phyloP scores from a whole-genome alignment of 2,329 filamentous ascomycete species.

The Apiospora sp. region DNA sequence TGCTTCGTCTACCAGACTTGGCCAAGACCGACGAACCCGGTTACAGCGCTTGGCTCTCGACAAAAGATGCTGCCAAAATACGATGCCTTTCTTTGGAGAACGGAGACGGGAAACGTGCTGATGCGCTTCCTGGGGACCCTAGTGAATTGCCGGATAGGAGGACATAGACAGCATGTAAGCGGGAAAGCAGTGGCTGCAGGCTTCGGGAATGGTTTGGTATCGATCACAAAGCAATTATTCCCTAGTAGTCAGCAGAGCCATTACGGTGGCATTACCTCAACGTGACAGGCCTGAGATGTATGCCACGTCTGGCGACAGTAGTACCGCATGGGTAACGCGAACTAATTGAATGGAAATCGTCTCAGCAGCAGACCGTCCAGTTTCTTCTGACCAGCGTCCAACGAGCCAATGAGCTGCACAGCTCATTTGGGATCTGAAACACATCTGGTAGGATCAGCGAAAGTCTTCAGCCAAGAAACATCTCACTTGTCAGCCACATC shows the following conservation, averaged over 20 bases:
- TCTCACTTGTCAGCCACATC: slow-evolving; percentile 5
- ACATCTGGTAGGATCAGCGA: slow-evolving; percentile 7
- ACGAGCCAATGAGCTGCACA: not conserved
- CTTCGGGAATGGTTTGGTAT: not conserved
- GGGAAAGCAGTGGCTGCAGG: not conserved
- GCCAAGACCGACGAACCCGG: not conserved
- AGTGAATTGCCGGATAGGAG: not conserved
- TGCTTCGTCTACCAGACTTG: not conserved
- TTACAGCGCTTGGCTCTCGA: not conserved
- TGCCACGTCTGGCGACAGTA: not conserved
- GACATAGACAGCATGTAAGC: not conserved
- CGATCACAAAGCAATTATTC: slow-evolving; percentile 6
- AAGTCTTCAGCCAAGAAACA: not conserved
- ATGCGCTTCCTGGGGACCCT: not conserved
- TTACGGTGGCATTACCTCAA: slow-evolving; percentile 20
- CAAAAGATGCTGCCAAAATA: not conserved
- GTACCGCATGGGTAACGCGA: not conserved
- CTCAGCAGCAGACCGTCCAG: not conserved
- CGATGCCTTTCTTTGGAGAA: not conserved
- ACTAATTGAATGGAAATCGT: not conserved
- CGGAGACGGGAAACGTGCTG: not conserved
- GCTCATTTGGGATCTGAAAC: slow-evolving; percentile 14
- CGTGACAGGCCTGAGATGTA: not conserved
- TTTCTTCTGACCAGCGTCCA: not conserved
- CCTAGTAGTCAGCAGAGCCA: slow-evolving; percentile 3